Evolutionary conservation across 2,329 filamentous ascomycete genomes (phyloP).

Genomic region (Albifimbria verrucaria): DNA sequence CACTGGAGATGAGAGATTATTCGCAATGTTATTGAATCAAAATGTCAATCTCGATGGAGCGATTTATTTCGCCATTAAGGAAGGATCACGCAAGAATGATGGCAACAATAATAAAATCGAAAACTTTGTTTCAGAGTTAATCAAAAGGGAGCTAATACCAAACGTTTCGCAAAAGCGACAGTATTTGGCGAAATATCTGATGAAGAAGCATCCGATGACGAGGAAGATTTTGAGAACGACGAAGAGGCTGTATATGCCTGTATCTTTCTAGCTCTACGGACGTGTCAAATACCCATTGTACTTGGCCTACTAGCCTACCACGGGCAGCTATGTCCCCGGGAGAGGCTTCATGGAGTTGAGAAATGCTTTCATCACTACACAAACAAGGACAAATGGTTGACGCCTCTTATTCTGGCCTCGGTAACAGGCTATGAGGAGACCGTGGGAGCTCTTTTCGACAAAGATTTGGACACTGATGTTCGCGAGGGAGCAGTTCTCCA

Average conservation of each 20-base stretch:
- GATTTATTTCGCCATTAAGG: neutral
- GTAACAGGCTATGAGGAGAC: neutral
- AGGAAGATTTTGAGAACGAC: too few relatives aligned
- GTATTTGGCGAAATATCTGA: too few relatives aligned
- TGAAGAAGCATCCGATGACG: too few relatives aligned
- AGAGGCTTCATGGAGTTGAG: too few relatives aligned
- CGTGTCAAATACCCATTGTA: too few relatives aligned
- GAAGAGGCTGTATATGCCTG: too few relatives aligned
- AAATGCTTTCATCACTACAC: too few relatives aligned
- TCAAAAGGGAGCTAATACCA: neutral
- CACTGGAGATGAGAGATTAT: neutral
- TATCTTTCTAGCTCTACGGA: too few relatives aligned
- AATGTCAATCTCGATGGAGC: neutral
- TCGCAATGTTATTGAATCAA: neutral
- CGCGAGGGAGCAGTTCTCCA: neutral
- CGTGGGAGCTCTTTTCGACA: neutral
- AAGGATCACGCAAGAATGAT: neutral
- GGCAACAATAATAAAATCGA: neutral
- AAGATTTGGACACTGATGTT: neutral
- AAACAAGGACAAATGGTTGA: too few relatives aligned
- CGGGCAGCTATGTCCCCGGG: too few relatives aligned
- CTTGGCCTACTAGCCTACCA: too few relatives aligned
- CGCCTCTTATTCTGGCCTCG: neutral
- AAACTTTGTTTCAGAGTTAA: neutral
- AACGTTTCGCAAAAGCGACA: too few relatives aligned